Conservation (phyloP, 257 asterid genomes). For the Solanum dulcamara region DNA sequence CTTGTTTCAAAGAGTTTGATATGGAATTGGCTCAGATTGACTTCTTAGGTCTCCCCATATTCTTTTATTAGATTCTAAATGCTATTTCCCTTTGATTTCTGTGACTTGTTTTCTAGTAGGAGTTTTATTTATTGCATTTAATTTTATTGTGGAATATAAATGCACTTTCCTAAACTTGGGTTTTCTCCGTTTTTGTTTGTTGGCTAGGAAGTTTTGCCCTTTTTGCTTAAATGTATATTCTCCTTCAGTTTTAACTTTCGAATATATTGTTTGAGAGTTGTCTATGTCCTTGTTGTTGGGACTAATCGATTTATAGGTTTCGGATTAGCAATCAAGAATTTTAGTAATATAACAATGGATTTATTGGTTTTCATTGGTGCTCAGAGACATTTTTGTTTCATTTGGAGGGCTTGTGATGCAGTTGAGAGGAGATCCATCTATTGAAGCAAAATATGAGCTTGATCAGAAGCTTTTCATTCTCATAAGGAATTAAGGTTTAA, state of each 20-base stretch:
- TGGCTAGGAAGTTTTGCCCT: neutral
- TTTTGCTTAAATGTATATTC: neutral
- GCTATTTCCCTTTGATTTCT: neutral
- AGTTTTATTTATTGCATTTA: neutral
- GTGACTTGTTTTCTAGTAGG: neutral
- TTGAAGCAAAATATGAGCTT: constrained; percentile 31
- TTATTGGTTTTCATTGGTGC: neutral
- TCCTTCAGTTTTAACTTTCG: neutral
- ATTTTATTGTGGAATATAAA: neutral
- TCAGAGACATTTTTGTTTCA: neutral
- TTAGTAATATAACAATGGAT: neutral
- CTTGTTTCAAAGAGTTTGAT: neutral
- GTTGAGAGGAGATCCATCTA: neutral
- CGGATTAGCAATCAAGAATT: neutral
- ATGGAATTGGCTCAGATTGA: too few relatives aligned
- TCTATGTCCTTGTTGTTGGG: neutral
- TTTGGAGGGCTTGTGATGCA: neutral
- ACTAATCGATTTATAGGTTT: neutral
- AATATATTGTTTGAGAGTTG: neutral
- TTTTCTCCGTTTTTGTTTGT: neutral
- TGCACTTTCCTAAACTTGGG: neutral
- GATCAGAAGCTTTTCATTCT: constrained; percentile 75
- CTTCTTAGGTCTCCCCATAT: neutral
- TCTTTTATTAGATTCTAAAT: too few relatives aligned
- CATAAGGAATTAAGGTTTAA: constrained; percentile 46